phyloP scores from a whole-genome alignment of 2,329 filamentous ascomycete genomes.

The Colletotrichum shisoi region DNA sequence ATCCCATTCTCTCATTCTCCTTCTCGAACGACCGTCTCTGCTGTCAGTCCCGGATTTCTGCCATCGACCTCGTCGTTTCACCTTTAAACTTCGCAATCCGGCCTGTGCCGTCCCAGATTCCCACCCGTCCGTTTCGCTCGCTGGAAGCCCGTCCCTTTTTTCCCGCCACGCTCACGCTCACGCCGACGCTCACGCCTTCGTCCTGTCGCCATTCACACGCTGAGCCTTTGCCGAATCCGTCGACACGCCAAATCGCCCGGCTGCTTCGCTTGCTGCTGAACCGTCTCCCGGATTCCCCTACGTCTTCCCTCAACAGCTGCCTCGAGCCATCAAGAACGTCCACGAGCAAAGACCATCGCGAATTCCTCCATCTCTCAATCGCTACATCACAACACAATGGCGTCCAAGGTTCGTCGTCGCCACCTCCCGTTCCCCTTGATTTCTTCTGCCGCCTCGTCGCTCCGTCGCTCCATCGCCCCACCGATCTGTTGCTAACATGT shows the following conservation, averaged over 20 bases:
- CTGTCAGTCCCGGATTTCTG: constrained; percentile 39
- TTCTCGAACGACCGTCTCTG: constrained; percentile 40
- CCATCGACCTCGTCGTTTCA: constrained; percentile 39
- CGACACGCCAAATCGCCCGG: constrained; percentile 6
- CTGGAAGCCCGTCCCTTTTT: constrained; percentile 22
- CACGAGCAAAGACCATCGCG: constrained; percentile 18
- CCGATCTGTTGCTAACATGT: constrained; percentile 40
- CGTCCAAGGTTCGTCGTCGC: constrained; percentile 49
- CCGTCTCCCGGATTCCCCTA: constrained; percentile 25
- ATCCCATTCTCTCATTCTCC: constrained; percentile 38
- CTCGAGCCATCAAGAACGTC: constrained; percentile 31
- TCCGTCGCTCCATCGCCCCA: not conserved
- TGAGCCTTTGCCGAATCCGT: constrained; percentile 27
- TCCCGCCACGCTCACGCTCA: constrained; percentile 11
- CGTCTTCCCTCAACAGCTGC: constrained; percentile 4
- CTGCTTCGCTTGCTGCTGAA: constrained; percentile 12
- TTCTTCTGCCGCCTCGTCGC: not conserved
- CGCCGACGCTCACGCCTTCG: constrained; percentile 7
- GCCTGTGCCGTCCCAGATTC: constrained; percentile 39
- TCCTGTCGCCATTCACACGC: not conserved
- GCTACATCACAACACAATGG: constrained; percentile 47
- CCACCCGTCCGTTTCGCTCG: constrained; percentile 36
- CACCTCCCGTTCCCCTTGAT: not conserved
- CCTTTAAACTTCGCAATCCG: constrained; percentile 39
- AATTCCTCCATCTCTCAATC: constrained; percentile 15